Evolutionary conservation across 345 rosid species (phyloP).

Genomic region (Citrus mangshanensis): DNA sequence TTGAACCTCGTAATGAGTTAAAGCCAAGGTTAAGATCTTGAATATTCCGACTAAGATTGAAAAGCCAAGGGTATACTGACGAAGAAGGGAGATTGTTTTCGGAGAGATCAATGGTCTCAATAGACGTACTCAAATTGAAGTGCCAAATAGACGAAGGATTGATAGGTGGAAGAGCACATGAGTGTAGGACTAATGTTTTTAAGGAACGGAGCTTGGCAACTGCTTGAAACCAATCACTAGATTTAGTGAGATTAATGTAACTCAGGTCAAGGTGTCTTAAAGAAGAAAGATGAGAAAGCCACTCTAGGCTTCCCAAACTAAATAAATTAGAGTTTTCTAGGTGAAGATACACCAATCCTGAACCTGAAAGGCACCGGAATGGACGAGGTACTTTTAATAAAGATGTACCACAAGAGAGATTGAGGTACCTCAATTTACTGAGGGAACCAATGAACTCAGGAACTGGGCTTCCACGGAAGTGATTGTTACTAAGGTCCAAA

Average conservation of each 20-base stretch:
- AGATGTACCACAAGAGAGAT: too few relatives aligned
- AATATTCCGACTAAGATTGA: neutral
- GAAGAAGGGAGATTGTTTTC: neutral
- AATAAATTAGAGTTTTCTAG: too few relatives aligned
- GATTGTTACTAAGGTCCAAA: too few relatives aligned
- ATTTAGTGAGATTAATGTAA: neutral
- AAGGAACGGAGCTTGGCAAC: neutral
- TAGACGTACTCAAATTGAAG: neutral
- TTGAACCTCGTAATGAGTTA: neutral
- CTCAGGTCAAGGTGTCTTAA: neutral
- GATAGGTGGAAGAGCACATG: too few relatives aligned
- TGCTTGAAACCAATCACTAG: neutral
- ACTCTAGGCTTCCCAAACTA: neutral
- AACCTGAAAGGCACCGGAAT: too few relatives aligned
- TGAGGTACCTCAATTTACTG: too few relatives aligned
- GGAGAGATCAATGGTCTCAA: neutral
- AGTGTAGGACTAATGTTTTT: too few relatives aligned
- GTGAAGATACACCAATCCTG: too few relatives aligned
- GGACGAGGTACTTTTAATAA: too few relatives aligned
- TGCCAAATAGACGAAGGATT: too few relatives aligned
- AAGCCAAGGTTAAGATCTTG: neutral
- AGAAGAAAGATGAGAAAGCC: constrained; percentile 17
- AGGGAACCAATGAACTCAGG: too few relatives aligned
- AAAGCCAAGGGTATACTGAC: neutral
- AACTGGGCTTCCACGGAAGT: too few relatives aligned